Evolutionary conservation across 306 rosid genomes (phyloP).

Genomic region (Abrus pulchellus): DNA sequence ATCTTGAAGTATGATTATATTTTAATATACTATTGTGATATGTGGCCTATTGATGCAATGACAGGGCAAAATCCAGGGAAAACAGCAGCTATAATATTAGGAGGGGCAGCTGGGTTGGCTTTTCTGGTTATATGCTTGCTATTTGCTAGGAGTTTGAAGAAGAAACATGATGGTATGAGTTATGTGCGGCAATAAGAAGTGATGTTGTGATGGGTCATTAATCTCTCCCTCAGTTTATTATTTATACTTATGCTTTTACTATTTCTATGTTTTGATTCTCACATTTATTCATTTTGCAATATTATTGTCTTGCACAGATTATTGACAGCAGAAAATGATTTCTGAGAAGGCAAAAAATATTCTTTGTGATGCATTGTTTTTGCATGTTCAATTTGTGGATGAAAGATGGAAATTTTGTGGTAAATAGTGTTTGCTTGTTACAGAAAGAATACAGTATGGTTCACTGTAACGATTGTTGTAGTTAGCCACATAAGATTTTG

Average conservation of each 20-base stretch:
- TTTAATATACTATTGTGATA: conserved; percentile 15
- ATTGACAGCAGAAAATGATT: conserved; percentile 58
- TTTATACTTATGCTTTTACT: conserved; percentile 1
- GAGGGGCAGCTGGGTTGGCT: conserved; percentile 86
- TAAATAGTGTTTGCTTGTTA: conserved; percentile 48
- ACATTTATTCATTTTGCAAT: conserved; percentile 42
- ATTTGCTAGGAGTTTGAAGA: conserved; percentile 79
- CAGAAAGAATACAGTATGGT: conserved; percentile 29
- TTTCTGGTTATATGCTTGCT: conserved; percentile 81
- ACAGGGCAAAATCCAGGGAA: conserved; percentile 78
- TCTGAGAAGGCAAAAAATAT: conserved; percentile 51
- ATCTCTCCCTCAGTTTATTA: not conserved
- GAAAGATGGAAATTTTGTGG: conserved; percentile 51
- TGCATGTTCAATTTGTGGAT: conserved; percentile 44
- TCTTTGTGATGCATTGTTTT: conserved; percentile 54
- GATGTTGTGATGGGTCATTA: conserved; percentile 17
- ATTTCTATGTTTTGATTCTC: conserved; percentile 41
- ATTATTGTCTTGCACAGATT: conserved; percentile 71
- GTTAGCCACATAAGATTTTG: conserved; percentile 31
- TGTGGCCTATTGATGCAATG: conserved; percentile 48
- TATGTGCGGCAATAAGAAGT: conserved; percentile 24
- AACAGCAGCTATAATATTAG: conserved; percentile 91
- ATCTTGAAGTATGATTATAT: not conserved
- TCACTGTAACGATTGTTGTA: conserved; percentile 45
- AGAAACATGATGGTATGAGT: conserved; percentile 86